Evolutionary conservation across 768 basidiomycete genomes (phyloP), one percentile per base, ranked within the genome.

Genomic region (Leccinum disarticulatum): DNA sequence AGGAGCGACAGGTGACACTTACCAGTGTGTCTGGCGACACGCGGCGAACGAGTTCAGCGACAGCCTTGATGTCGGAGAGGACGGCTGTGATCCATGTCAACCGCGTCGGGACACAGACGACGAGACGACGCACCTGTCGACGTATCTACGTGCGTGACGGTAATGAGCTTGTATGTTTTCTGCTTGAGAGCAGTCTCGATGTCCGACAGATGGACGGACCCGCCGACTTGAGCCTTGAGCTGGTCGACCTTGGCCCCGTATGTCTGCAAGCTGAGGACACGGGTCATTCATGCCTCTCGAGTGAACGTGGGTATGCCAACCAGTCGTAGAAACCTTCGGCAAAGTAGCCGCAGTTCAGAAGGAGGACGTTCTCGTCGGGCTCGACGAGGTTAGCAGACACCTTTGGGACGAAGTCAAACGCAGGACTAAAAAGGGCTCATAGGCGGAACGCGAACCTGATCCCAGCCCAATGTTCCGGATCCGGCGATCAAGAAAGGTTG

Each of bases 401-500:
- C 88, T 92, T 64, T 54, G 6, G 36, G 62, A 33, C n/a, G 57
- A 62, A 31, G n/a, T 64, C 53, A 60, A n/a, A 28, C 4, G n/a
- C 3, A 22, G 11, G 7, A 27, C 19, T 10, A 13, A 27, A 13
- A 19, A 48, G 28, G n/a, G 35, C 6, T 36, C 13, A 15, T 2
- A 25, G 25, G 9, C 22, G 47, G 19, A 6, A 19, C 22, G 69
- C 82, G 63, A 48, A 82, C 91, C 83, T 93, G 90, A 73, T 98
- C 95, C 95, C 95, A 98, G 30, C 97, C 97, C 35, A 99, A 81
- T 2, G 97, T 98, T 15, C 97, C 97, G 56, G 88, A 91, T 2
- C 97, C 97, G 28, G 95, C 87, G 62, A 98, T 90, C 67, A 99
- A 76, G 80, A 99, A 94, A 0, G 94, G 93, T 69, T 98, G 97